phyloP scores from a whole-genome alignment of 345 rosid genomes.

The Populus deltoides region DNA sequence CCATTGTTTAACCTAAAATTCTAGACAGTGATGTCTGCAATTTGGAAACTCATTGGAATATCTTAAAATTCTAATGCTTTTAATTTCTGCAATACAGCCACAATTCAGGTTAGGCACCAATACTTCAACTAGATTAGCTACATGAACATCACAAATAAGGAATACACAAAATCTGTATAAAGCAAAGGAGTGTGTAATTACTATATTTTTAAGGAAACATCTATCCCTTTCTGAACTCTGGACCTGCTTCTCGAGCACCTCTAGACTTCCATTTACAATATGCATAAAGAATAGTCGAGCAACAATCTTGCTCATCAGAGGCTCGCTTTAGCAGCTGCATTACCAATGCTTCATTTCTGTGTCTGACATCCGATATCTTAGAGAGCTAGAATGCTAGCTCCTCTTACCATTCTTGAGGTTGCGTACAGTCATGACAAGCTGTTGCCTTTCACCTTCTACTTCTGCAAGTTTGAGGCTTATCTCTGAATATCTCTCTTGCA shows the following conservation, averaged over 20 bases:
- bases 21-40: background rate
- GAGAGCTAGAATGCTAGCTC: slow-evolving; percentile 10
- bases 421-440: slow-evolving; percentile 84
- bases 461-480: slow-evolving; percentile 88
- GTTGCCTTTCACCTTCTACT: slow-evolving; percentile 95
- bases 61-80: background rate
- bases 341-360: background rate
- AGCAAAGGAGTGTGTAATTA: background rate
- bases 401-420: slow-evolving; percentile 80
- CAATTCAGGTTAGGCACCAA: background rate
- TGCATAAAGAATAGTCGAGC: background rate
- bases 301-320: background rate
- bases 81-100: background rate
- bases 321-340: background rate
- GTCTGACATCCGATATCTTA: background rate
- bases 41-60: background rate
- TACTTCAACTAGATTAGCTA: background rate
- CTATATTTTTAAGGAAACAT: background rate
- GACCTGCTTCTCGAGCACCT: background rate
- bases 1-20: background rate
- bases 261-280: background rate
- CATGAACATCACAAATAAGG: background rate
- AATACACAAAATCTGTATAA: background rate
- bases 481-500: slow-evolving; percentile 91
- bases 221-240: slow-evolving; percentile 1